Conservation (phyloP, 257 asterid genomes). For the Salvia miltiorrhiza region DNA sequence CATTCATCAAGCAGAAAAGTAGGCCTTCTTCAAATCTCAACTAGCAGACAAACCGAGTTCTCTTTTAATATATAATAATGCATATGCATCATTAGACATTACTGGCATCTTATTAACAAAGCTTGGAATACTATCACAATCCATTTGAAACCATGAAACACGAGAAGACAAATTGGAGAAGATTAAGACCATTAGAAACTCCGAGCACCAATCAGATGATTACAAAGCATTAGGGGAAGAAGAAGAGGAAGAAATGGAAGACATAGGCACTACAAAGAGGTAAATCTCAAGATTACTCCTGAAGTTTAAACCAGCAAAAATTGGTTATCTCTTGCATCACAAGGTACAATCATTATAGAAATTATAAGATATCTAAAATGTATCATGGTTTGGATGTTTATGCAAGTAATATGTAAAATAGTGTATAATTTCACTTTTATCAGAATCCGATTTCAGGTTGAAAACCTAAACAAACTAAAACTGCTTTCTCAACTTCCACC, state of each 20-base stretch:
- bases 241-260: no score
- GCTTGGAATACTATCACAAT: no score
- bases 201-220: no score
- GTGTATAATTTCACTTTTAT: no score
- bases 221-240: no score
- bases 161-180: no score
- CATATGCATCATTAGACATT: constrained; percentile 1
- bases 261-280: not conserved
- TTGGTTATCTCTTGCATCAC: not conserved
- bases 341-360: not conserved
- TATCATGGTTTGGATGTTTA: not conserved
- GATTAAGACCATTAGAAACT: no score
- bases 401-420: not conserved
- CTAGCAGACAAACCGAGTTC: not conserved
- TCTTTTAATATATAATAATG: not conserved
- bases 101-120: not conserved
- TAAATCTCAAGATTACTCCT: not conserved
- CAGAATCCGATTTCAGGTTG: not conserved
- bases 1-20: not conserved
- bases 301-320: not conserved
- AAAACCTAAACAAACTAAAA: not conserved
- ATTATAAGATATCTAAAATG: not conserved
- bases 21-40: not conserved
- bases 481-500: not conserved
- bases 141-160: no score